Base-by-base conservation (phyloP, 805 yeast species). In the Zygosaccharomyces bisporus region DNA sequence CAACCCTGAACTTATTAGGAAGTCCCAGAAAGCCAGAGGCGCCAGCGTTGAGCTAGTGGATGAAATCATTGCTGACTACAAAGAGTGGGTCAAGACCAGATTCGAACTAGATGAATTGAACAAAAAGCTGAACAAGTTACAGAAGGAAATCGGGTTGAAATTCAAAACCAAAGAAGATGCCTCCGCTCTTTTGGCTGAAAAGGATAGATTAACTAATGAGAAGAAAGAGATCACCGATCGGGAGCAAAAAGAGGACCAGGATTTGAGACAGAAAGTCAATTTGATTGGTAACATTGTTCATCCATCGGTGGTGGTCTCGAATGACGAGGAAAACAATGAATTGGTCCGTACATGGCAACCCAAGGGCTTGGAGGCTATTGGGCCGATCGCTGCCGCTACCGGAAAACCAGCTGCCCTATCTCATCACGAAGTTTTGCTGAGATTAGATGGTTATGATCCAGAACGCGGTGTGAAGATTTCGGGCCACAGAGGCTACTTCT, bases 401-500 rank as follows among this genome's bases (percentile, higher is more conserved):
- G 85, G 86, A 50, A 73, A 76, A 39, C 80, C 81, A 52, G 95
- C 95, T 46, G 70, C 70, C 25, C 77, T 91, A 64, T 90, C 98
- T 24, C 99, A 93, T 67, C 98, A 93, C 65, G 99, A 93, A 74
- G 83, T 93, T 44, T 75, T 93, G 55, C 76, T 95, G 58, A 83
- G 97, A 72, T 75, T 93, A 56, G 97, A 93, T 64, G 99, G 99
- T 54, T 93, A 90, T 68, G 99, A 93, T 66, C 97, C 97, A 55
- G 98, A 93, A 72, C 85, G 99, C 74, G 99, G 99, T 69, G 95
- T 88, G 50, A 87, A 88, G 72, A 83, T 93, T 56, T 90, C 91
- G 47, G 99, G 99, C 56, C 99, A 93, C 77, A 87, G 99, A 74
- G 99, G 99, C 54, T 93, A 88, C 73, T 93, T 93, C 72, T 76